Evolutionary conservation across 495 filamentous ascomycete species (phyloP), one percentile per base, ranked within the genome.

Genomic region (Bombardia bombarda): DNA sequence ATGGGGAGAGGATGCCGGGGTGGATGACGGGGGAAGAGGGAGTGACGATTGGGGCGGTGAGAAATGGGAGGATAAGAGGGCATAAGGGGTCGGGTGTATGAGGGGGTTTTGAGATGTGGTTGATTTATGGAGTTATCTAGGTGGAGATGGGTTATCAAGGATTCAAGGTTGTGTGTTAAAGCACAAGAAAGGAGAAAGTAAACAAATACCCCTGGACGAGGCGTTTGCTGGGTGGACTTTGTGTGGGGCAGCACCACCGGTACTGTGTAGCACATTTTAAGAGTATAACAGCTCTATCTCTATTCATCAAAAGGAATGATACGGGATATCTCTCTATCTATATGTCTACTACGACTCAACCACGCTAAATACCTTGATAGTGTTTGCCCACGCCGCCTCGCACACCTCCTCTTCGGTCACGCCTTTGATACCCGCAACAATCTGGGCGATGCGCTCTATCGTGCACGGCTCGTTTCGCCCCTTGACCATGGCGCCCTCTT

Each of bases 11-110:
- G 18, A 90, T 93, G 79, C 87, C 87, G 0, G 84, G 86, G 0
- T 95, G 88, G 88, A 83, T 93, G 81, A 90, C 86, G 1, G 88
- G 88, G 1, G 86, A 93, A 53, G 87, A 85, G 17, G 84, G 79
- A 0, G 79, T 93, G 3, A 90, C 82, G 49, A 62, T 80, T 32
- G 85, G 83, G 1, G 72, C 74, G 31, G 77, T 93, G 1, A 74
- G 69, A 40, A 53, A 71, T 32, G 84, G 86, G 3, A 74, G 72
- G 50, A 79, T 78, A 44, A 57, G 57, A 30, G 74, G 72, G 2
- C 56, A 65, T 41, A 71, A 62, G 42, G 71, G 71, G 5, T 70
- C 66, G 7, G 72, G 67, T 2, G 30, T 74, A 20, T 74, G 43
- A 60, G 17, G 17, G 14, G 26, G 37, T 7, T 16, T 23, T 45